Conservation (phyloP, 352 stramenopile genomes). For the Aphanomyces cochlioides region DNA sequence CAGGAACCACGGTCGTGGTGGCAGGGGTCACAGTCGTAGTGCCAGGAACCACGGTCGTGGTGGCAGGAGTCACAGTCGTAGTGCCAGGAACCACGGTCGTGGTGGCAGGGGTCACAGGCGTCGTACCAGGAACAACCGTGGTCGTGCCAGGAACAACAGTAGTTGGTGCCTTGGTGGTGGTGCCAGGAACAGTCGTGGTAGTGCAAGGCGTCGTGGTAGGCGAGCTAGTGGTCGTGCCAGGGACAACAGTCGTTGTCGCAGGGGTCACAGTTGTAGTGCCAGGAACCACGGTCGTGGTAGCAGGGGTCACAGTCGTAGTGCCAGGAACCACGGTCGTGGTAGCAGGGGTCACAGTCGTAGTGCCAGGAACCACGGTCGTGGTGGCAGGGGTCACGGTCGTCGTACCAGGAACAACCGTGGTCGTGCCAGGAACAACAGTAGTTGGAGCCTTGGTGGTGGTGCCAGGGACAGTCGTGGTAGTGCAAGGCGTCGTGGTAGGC, state of each 20-base stretch:
- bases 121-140: too few relatives aligned
- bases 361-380: background rate
- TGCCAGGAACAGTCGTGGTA: background rate
- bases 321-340: background rate
- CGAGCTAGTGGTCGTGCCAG: background rate
- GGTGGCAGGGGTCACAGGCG: background rate
- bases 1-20: too few relatives aligned
- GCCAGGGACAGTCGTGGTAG: too few relatives aligned
- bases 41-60: too few relatives aligned
- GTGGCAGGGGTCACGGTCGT: background rate
- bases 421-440: background rate
- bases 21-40: too few relatives aligned
- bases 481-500: too few relatives aligned
- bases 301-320: background rate
- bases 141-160: background rate
- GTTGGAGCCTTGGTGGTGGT: too few relatives aligned
- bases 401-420: background rate
- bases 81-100: background rate
- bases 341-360: background rate
- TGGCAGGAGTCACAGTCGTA: too few relatives aligned
- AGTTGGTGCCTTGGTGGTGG: background rate
- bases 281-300: background rate
- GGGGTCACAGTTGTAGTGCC: background rate
- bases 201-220: background rate
- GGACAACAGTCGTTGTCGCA: background rate